phyloP scores from a whole-genome alignment of 1,284 basidiomycete species.

The Leccinum angustisporum region DNA sequence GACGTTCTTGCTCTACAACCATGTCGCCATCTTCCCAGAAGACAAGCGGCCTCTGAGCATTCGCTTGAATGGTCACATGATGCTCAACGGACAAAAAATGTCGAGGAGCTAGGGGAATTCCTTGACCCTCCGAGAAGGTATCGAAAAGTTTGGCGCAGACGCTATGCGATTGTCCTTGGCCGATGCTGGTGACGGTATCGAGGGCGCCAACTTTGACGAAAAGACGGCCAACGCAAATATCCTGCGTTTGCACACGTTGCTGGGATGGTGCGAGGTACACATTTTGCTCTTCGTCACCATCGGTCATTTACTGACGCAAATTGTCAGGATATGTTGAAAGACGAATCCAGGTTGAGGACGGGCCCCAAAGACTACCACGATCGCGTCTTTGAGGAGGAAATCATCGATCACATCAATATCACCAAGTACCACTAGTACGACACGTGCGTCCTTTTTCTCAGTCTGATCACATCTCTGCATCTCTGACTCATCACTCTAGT shows the following conservation, averaged over 20 bases:
- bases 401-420: conserved; percentile 81
- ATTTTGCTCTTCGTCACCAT: neutral
- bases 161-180: conserved; percentile 91
- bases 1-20: conserved; percentile 94
- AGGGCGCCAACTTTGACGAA: conserved; percentile 99
- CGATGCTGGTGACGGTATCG: conserved; percentile 96
- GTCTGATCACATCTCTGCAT: neutral
- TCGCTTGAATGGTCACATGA: conserved; percentile 85
- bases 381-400: conserved; percentile 78
- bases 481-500: conserved; percentile 41
- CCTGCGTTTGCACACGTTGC: conserved; percentile 88
- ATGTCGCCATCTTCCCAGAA: conserved; percentile 92
- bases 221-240: conserved; percentile 98
- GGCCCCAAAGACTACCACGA: conserved; percentile 80
- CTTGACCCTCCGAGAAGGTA: conserved; percentile 78
- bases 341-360: conserved; percentile 67
- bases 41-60: conserved; percentile 88
- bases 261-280: conserved; percentile 88
- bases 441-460: conserved; percentile 53
- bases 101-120: conserved; percentile 92
- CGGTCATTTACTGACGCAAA: conserved; percentile 8
- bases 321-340: conserved; percentile 71
- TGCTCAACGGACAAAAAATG: conserved; percentile 99
- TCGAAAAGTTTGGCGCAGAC: conserved; percentile 90
- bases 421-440: conserved; percentile 82